Evolutionary conservation across 1,284 basidiomycete genomes (phyloP).

Genomic region (Sanghuangporus baumii): DNA sequence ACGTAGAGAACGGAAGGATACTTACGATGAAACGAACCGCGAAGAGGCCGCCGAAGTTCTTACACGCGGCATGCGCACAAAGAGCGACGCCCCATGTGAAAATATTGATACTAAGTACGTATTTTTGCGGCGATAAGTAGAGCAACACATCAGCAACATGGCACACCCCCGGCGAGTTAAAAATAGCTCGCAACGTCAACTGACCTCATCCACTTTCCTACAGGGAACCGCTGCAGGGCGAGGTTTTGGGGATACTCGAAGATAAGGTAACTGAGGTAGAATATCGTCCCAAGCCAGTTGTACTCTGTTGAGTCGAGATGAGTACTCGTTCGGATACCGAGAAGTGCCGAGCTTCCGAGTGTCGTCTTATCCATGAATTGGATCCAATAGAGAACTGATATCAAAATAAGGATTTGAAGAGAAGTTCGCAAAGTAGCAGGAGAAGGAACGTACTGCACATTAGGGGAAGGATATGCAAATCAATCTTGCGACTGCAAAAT

Average conservation of each 20-base stretch:
- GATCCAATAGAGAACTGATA: conserved; percentile 54
- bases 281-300: conserved; percentile 66
- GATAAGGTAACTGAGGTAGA: conserved; percentile 60
- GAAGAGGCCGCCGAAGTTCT: conserved; percentile 64
- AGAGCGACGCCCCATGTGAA: conserved; percentile 64
- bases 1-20: background rate
- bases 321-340: conserved; percentile 51
- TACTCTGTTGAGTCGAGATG: conserved; percentile 52
- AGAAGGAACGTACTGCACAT: conserved; percentile 57
- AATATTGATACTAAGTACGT: conserved; percentile 50
- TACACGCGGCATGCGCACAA: conserved; percentile 64
- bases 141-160: background rate
- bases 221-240: conserved; percentile 68
- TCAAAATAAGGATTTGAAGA: conserved; percentile 26
- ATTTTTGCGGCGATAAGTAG: background rate
- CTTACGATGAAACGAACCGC: conserved; percentile 47
- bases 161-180: background rate
- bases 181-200: conserved; percentile 1
- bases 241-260: conserved; percentile 72
- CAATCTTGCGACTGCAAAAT: conserved; percentile 52
- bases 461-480: conserved; percentile 57
- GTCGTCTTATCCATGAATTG: conserved; percentile 75
- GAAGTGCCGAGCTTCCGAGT: conserved; percentile 57
- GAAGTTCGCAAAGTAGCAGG: background rate
- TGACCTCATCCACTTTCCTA: conserved; percentile 77